A percentile compares a stretch with the other conserved stretches of the same genome.
Conservation (phyloP, 169 alveolate species). For the Plasmodium blacklocki region DNA sequence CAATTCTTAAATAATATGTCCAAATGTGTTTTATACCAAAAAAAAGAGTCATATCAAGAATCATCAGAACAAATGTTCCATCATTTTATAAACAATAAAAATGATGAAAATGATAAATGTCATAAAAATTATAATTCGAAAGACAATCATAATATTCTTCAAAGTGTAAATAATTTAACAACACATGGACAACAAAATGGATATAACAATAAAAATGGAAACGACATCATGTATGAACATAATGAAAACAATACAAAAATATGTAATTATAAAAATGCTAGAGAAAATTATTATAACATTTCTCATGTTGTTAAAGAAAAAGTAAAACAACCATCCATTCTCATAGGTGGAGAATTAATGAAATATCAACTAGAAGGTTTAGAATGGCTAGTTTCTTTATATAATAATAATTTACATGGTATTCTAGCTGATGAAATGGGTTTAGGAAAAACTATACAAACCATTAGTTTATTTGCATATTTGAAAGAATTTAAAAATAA, state of each 20-base stretch:
- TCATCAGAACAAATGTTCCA: no score
- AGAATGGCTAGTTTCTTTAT: constrained; percentile 95
- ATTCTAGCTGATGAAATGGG: constrained; percentile 99
- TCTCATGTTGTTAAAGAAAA: constrained; percentile 94
- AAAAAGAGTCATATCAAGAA: background rate
- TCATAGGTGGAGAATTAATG: constrained; percentile 83
- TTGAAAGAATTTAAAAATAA: constrained; percentile 90
- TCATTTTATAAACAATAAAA: no score
- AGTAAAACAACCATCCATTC: constrained; percentile 89
- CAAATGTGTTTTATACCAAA: constrained; percentile 18
- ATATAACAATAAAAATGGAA: background rate
- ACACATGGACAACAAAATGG: background rate
- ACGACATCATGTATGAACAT: constrained; percentile 3
- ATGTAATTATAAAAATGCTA: constrained; percentile 19
- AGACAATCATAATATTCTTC: no score
- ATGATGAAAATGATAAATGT: background rate
- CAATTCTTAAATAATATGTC: constrained; percentile 91
- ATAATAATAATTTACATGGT: constrained; percentile 96
- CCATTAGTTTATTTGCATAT: constrained; percentile 94
- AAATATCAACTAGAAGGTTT: constrained; percentile 94
- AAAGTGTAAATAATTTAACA: no score
- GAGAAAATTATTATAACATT: constrained; percentile 89
- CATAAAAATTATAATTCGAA: no score
- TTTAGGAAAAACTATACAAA: constrained; percentile 97
- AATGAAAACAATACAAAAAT: background rate